Percentiles rank a stretch among this genome's conserved stretches.
Conservation (phyloP, 2,329 filamentous ascomycete species). For the Calonectria honghensis region DNA sequence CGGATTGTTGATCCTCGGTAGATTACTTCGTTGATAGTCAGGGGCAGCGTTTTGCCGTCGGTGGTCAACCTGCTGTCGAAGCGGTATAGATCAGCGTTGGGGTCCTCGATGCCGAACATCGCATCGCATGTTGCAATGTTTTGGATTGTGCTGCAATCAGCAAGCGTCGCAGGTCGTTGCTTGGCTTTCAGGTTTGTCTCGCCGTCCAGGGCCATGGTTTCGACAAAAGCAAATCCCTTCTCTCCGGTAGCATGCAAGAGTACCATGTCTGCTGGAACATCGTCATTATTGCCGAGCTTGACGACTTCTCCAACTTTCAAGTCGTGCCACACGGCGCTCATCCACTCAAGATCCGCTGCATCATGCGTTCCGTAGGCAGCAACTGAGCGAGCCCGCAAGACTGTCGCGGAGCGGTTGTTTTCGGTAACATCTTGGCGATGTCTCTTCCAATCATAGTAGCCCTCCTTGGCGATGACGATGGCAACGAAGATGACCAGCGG, state of each 20-base stretch:
- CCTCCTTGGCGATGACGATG: constrained; percentile 89
- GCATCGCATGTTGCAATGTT: constrained; percentile 74
- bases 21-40: constrained; percentile 88
- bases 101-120: constrained; percentile 84
- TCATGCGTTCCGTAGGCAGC: constrained; percentile 77
- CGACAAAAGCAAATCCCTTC: constrained; percentile 87
- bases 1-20: constrained; percentile 90
- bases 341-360: constrained; percentile 69
- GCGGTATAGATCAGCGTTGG: constrained; percentile 84
- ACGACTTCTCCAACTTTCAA: constrained; percentile 71
- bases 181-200: constrained; percentile 90
- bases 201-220: constrained; percentile 89
- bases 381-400: constrained; percentile 61
- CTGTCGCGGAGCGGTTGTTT: constrained; percentile 75
- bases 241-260: constrained; percentile 85
- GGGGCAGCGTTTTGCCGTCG: constrained; percentile 75
- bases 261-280: constrained; percentile 88
- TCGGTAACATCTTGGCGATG: constrained; percentile 89
- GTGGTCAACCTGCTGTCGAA: constrained; percentile 82
- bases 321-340: constrained; percentile 64
- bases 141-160: constrained; percentile 72
- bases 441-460: constrained; percentile 88
- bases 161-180: constrained; percentile 77
- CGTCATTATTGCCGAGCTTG: constrained; percentile 79
- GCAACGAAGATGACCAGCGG: constrained; percentile 85